Percentiles rank a stretch among this genome's conserved stretches.
Evolutionary conservation across 2,329 filamentous ascomycete species (phyloP).

Genomic region (Penicillium thymicola): DNA sequence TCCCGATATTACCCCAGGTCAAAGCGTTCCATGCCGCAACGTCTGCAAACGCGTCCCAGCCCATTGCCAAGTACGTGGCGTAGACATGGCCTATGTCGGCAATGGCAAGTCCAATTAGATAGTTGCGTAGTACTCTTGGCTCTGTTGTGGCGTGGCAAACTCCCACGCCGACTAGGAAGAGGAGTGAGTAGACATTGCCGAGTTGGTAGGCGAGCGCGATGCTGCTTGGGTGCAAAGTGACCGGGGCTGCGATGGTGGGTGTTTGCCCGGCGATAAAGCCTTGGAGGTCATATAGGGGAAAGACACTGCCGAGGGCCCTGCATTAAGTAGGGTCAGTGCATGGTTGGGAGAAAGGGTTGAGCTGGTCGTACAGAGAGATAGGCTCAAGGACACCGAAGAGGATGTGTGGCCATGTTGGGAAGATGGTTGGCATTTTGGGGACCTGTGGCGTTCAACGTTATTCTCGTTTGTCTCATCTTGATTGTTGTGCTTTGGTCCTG

Average conservation of each 20-base stretch:
- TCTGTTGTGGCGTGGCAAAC: slow-evolving; percentile 64
- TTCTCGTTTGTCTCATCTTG: neutral
- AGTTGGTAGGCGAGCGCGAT: slow-evolving; percentile 64
- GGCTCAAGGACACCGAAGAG: slow-evolving; percentile 68
- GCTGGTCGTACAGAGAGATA: slow-evolving; percentile 57
- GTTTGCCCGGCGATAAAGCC: slow-evolving; percentile 65
- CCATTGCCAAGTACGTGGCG: slow-evolving; percentile 59
- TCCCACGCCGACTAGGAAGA: slow-evolving; percentile 62
- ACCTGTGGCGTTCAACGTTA: neutral
- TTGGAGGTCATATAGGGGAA: slow-evolving; percentile 54
- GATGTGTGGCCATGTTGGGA: slow-evolving; percentile 62
- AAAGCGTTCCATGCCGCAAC: slow-evolving; percentile 63
- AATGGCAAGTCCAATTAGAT: slow-evolving; percentile 61
- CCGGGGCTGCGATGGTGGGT: slow-evolving; percentile 35
- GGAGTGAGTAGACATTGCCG: slow-evolving; percentile 66
- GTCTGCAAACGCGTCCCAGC: slow-evolving; percentile 52
- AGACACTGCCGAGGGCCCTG: slow-evolving; percentile 59
- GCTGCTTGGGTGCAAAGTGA: slow-evolving; percentile 37
- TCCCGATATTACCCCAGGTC: slow-evolving; percentile 70
- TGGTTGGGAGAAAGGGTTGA: slow-evolving; percentile 1
- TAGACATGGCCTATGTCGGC: slow-evolving; percentile 67
- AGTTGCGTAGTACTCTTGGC: slow-evolving; percentile 63
- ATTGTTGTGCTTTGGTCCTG: neutral
- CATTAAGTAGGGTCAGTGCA: neutral
- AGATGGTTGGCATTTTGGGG: slow-evolving; percentile 43